These are phyloP conservation scores for Rhizoclosmatium globosum DNA, from an alignment of 192 early-diverging fungal species.

Conservation along the genomic window DNA sequence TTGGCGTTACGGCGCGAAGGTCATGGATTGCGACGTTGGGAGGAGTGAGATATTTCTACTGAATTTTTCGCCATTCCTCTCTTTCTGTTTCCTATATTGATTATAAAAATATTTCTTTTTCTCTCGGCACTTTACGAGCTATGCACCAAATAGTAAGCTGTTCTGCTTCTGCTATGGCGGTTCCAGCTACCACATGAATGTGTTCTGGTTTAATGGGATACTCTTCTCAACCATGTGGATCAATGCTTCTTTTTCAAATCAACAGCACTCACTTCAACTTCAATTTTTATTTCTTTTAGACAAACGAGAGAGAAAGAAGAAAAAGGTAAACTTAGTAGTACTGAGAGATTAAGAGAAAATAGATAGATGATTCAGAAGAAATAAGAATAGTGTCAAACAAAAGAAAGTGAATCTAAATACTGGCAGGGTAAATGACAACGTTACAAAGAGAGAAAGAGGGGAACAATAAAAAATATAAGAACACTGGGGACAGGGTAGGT, in stretches of 20 bases:
- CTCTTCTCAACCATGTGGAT: too few relatives aligned
- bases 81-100: neutral
- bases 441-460: neutral
- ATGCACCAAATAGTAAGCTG: too few relatives aligned
- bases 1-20: constrained; percentile 5
- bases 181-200: too few relatives aligned
- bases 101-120: too few relatives aligned
- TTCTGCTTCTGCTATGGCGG: too few relatives aligned
- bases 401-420: too few relatives aligned
- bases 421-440: too few relatives aligned
- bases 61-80: neutral
- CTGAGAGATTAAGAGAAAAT: neutral
- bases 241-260: too few relatives aligned
- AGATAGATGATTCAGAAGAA: neutral
- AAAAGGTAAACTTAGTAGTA: too few relatives aligned
- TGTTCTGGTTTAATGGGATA: too few relatives aligned
- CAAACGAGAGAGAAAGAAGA: neutral
- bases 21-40: constrained; percentile 14
- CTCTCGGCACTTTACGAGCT: too few relatives aligned
- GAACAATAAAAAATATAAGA: neutral
- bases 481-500: too few relatives aligned
- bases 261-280: neutral
- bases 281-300: neutral
- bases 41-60: neutral
- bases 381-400: neutral